Base-by-base conservation (phyloP, 2,329 filamentous ascomycete genomes). In the Diaporthe vaccinii region DNA sequence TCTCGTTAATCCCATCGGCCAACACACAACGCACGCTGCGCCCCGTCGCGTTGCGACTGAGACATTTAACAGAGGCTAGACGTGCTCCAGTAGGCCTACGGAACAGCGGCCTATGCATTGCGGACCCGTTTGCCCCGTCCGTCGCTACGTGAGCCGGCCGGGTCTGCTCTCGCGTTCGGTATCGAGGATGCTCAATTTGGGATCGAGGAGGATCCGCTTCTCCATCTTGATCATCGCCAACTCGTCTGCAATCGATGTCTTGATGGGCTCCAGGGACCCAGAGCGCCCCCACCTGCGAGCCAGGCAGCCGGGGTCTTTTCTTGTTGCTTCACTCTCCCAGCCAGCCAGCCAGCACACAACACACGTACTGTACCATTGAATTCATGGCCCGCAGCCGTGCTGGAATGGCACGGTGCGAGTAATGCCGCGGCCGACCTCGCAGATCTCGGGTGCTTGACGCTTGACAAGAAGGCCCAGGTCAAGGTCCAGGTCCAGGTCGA, bases 401-500 rank as follows among this genome's bases (percentile, higher is more conserved):
- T 58, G 65, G 74, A 62, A 51, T 75, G 71, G 62, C 71, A 75
- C 74, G 74, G 74, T 75, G 74, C 74, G 74, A 75, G 46, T 28
- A 59, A 59, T 44, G 71, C 55, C 55, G 41, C 41, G 14, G 41
- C 74, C 74, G 69, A 72, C 57, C 69, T 73, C 44, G 70, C 61
- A 75, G 74, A 75, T 75, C 74, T 49, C 62, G 67, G 71, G 46
- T 36, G 62, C 62, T 68, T 68, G 62, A 68, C 62, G 65, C 65
- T 68, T 68, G 65, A 53, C 65, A 28, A 68, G 28, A 20, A 39
- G 14, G 62, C 10, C 44, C 62, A 51, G 44, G 62, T 68, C 62
- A 46, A 31, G 41, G 59, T 46, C 65, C 17, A 39, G 62, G 62
- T 51, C 25, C 25, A 34, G 28, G n/a, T 65, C 59, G 36, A 39